Conservation (phyloP, 306 rosid species). For the Lathyrus oleraceus region DNA sequence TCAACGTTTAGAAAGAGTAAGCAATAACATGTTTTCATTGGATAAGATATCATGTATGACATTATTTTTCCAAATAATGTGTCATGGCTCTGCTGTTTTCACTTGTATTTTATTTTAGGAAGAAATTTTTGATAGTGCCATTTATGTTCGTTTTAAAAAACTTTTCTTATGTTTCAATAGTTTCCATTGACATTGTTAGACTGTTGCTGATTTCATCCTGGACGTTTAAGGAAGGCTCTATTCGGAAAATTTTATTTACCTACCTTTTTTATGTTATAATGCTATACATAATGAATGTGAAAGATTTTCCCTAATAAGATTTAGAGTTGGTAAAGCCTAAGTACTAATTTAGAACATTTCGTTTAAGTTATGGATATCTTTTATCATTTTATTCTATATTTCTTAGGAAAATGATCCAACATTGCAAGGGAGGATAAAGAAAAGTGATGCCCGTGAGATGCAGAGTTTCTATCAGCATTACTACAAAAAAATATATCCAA, state of each 20-base stretch:
- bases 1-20: constrained; percentile 94
- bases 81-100: not conserved
- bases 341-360: not conserved
- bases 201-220: not conserved
- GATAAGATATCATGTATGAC: not conserved
- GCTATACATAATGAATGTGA: not conserved
- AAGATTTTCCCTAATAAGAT: not conserved
- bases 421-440: constrained; percentile 86
- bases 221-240: not conserved
- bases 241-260: not conserved
- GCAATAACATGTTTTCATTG: constrained; percentile 13
- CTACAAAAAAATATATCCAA: constrained; percentile 94
- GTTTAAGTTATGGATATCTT: constrained; percentile 15
- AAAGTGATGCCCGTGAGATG: constrained; percentile 99
- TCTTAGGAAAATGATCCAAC: constrained; percentile 96
- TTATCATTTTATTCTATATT: constrained; percentile 13
- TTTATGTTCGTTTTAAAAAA: not conserved
- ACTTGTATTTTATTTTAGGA: not conserved
- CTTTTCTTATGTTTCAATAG: not conserved
- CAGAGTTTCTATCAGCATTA: constrained; percentile 96
- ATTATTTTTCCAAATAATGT: not conserved
- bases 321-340: not conserved
- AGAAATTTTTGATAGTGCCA: not conserved
- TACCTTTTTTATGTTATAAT: not conserved
- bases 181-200: not conserved